These are phyloP conservation scores for Spathaspora sp. DNA, from an alignment of 1,139 yeast species.

Conservation along the genomic window DNA sequence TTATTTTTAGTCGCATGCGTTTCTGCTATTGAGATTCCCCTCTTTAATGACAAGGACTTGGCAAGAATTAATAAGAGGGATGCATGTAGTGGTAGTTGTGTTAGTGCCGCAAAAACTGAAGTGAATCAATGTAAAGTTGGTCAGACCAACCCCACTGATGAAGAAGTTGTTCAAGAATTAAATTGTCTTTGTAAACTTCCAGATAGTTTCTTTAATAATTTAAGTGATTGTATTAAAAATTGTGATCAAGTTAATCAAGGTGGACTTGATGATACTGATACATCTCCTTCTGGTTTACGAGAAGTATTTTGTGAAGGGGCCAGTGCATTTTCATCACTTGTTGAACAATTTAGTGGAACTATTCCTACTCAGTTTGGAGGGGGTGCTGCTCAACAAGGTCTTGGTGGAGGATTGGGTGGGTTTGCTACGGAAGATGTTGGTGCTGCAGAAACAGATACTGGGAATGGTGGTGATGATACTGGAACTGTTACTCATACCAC, in stretches of 20 bases:
- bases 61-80: background rate
- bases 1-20: conserved; percentile 1
- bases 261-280: conserved; percentile 1
- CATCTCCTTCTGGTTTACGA: conserved; percentile 4
- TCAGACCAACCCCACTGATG: background rate
- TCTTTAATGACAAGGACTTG: background rate
- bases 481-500: background rate
- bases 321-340: conserved; percentile 4
- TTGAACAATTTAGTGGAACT: conserved; percentile 4
- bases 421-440: background rate
- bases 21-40: background rate
- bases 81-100: conserved; percentile 6
- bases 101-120: background rate
- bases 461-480: background rate
- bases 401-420: background rate
- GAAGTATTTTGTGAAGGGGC: conserved; percentile 9
- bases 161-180: background rate
- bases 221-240: conserved; percentile 7
- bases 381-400: background rate
- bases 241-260: conserved; percentile 2
- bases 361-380: conserved; percentile 4
- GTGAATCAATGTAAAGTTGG: background rate
- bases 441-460: conserved; percentile 1
- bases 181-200: conserved; percentile 8
- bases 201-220: conserved; percentile 6